Base-by-base conservation (phyloP, 2,329 filamentous ascomycete species). In the Sporothrix globosa region DNA sequence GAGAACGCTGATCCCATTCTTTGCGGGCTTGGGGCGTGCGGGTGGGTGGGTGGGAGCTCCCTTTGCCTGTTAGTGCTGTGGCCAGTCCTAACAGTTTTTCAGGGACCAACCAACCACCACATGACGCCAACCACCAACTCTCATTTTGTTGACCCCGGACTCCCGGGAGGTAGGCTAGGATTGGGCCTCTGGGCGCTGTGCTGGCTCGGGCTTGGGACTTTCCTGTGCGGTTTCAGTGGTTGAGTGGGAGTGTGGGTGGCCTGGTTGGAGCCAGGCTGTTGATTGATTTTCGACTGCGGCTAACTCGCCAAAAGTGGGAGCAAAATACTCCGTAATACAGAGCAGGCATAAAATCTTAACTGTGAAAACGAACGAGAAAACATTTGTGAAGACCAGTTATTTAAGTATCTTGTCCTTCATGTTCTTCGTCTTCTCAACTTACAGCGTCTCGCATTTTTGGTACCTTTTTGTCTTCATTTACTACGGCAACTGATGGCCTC, bases 211-310 rank as follows among this genome's bases (percentile, higher is more conserved):
- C 53, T n/a, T 58, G 58, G 24, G 27, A 2, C 11, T 13, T 2
- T 34, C 34, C 34, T 6, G 34, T 1, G 14, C 24, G 11, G 10
- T 34, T 34, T 50, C 58, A 63, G 58, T 63, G 58, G 58, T 14
- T 60, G 56, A 7, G 11, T 34, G 34, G 34, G 6, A 4, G 5
- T 4, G 44, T 19, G n/a, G 44, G 30, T 34, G 54, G 27, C 54
- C 54, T 58, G 27, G 54, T 34, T 24, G 21, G 34, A 34, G 30
- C 30, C 4, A 34, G 30, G 30, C 34, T 6, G 34, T 34, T 30
- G 48, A 44, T 52, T 21, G 66, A 67, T 52, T 58, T 60, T 68
- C 48, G 13, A 2, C 67, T 54, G 58, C 68, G 58, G 68, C 58
- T 65, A 69, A 39, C 68, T 56, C 68, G 39, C 68, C 39, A 65